phyloP scores from a whole-genome alignment of 371 early-diverging fungal species.

The Entomophthora muscae region DNA sequence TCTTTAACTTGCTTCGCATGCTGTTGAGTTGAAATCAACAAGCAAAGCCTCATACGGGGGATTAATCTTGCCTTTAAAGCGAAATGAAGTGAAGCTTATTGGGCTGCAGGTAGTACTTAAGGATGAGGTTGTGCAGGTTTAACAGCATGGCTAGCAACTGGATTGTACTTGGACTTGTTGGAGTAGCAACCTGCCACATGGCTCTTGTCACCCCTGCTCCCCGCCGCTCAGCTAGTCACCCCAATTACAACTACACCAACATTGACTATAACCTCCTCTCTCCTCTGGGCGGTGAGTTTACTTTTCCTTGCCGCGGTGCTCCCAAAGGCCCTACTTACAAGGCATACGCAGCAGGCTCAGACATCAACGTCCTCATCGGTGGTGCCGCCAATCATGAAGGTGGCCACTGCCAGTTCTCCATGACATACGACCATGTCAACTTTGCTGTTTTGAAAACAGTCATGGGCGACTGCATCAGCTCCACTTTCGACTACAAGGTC shows the following conservation, averaged over 20 bases:
- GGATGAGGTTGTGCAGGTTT: no score
- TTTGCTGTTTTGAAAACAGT: constrained; percentile 9
- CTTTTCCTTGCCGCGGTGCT: constrained; percentile 12
- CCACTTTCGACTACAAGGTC: constrained; percentile 1
- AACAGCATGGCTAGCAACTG: neutral
- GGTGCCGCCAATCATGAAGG: constrained; percentile 7
- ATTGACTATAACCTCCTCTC: constrained; percentile 3
- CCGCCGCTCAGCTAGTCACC: neutral
- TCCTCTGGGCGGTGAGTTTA: neutral
- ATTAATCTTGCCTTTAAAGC: no score
- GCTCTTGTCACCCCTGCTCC: constrained; percentile 4
- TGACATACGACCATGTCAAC: constrained; percentile 9
- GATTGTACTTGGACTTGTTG: neutral
- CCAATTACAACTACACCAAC: neutral
- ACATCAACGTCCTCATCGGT: constrained; percentile 12
- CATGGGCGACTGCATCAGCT: constrained; percentile 1
- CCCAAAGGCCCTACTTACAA: constrained; percentile 3
- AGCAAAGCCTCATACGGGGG: no score
- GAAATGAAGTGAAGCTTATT: no score
- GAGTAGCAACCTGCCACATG: constrained; percentile 5
- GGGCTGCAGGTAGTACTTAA: no score
- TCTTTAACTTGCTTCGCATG: no score
- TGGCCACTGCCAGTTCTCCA: constrained; percentile 9
- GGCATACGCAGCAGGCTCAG: constrained; percentile 16
- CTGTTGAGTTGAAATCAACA: no score